Evolutionary conservation across 768 basidiomycete genomes (phyloP).

Genomic region (Suillus discolor): DNA sequence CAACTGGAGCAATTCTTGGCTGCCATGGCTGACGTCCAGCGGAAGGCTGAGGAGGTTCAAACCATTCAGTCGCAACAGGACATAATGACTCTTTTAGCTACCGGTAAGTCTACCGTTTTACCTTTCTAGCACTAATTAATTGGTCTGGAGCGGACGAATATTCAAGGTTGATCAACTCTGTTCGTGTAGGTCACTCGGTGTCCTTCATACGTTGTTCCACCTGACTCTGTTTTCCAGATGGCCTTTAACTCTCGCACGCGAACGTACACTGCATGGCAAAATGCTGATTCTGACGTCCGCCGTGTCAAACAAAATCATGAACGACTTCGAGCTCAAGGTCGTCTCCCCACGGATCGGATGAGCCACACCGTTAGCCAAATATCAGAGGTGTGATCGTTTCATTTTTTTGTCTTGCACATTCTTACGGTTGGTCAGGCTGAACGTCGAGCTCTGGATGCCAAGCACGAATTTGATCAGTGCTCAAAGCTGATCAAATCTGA

Average conservation of each 20-base stretch:
- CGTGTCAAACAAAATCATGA: constrained; percentile 80
- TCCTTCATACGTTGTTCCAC: background rate
- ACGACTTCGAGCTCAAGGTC: constrained; percentile 76
- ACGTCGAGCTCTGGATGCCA: constrained; percentile 77
- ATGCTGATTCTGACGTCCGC: constrained; percentile 71
- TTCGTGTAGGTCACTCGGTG: constrained; percentile 57
- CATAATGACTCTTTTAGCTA: constrained; percentile 76
- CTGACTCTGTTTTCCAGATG: constrained; percentile 46
- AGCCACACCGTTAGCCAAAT: constrained; percentile 78
- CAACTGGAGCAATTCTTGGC: constrained; percentile 72
- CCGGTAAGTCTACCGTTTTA: constrained; percentile 43
- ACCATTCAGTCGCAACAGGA: constrained; percentile 81
- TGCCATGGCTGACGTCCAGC: constrained; percentile 74
- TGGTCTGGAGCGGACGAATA: constrained; percentile 76
- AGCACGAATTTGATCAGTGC: constrained; percentile 86
- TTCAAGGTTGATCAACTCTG: constrained; percentile 85
- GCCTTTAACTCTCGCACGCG: constrained; percentile 90
- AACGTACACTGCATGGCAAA: constrained; percentile 80
- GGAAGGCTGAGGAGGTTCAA: constrained; percentile 73
- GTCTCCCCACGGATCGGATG: constrained; percentile 67
- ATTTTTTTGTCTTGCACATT: background rate
- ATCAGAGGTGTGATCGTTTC: constrained; percentile 60
- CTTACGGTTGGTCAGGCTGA: constrained; percentile 61
- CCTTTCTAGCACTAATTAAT: constrained; percentile 12
- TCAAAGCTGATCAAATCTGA: constrained; percentile 89